phyloP scores from a whole-genome alignment of 352 stramenopile genomes.

The Globisporangium irregulare region DNA sequence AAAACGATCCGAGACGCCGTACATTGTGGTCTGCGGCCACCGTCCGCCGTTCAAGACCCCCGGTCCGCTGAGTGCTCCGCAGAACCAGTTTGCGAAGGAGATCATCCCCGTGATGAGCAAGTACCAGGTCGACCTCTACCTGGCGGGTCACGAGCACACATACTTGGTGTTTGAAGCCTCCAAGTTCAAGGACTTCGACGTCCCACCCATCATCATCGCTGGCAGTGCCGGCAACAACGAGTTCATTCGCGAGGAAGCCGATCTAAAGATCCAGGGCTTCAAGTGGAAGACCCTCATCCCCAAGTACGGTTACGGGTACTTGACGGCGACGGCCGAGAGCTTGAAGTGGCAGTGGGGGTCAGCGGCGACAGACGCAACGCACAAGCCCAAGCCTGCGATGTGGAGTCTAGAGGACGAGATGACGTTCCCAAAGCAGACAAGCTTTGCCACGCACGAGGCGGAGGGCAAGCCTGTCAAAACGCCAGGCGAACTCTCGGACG shows the following conservation, averaged over 20 bases:
- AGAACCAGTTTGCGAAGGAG: slow-evolving; percentile 61
- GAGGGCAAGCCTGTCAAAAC: slow-evolving; percentile 44
- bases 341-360: slow-evolving; percentile 66
- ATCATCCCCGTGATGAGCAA: slow-evolving; percentile 71
- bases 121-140: slow-evolving; percentile 71
- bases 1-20: slow-evolving; percentile 55
- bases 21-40: slow-evolving; percentile 71
- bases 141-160: slow-evolving; percentile 70
- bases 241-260: slow-evolving; percentile 45
- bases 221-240: slow-evolving; percentile 77
- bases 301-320: slow-evolving; percentile 74
- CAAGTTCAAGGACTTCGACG: slow-evolving; percentile 39
- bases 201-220: slow-evolving; percentile 73
- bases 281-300: slow-evolving; percentile 57
- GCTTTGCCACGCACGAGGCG: slow-evolving; percentile 20
- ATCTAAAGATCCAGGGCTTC: slow-evolving; percentile 58
- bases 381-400: slow-evolving; percentile 38
- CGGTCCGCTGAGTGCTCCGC: slow-evolving; percentile 25
- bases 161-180: slow-evolving; percentile 65
- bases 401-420: slow-evolving; percentile 49
- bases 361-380: slow-evolving; percentile 38
- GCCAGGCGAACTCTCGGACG: slow-evolving; percentile 26
- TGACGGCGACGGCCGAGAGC: slow-evolving; percentile 50
- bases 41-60: slow-evolving; percentile 73
- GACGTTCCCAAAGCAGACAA: slow-evolving; percentile 39